phyloP scores from a whole-genome alignment of 768 basidiomycete genomes.

The Suillus subalutaceus region DNA sequence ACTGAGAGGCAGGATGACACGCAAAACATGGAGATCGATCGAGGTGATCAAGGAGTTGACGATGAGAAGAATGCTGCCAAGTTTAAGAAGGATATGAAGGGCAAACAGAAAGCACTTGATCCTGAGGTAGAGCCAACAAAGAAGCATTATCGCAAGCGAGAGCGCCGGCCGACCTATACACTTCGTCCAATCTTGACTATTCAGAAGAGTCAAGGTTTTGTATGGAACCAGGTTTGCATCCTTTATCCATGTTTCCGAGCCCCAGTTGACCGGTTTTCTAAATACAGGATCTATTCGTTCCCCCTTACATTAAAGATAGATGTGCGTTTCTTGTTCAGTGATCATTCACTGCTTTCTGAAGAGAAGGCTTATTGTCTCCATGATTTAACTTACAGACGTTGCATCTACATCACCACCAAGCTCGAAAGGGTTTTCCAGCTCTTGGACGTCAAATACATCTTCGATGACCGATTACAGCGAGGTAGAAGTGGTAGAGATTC shows the following conservation, averaged over 20 bases:
- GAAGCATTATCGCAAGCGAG: conserved; percentile 53
- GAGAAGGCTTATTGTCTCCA: conserved; percentile 13
- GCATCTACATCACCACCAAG: conserved; percentile 84
- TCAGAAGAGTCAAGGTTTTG: conserved; percentile 85
- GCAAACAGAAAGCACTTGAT: conserved; percentile 80
- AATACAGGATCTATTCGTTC: conserved; percentile 80
- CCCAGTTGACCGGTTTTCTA: background rate
- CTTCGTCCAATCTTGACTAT: conserved; percentile 86
- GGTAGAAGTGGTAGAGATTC: conserved; percentile 86
- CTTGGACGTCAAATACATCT: conserved; percentile 67
- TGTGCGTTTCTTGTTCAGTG: conserved; percentile 55
- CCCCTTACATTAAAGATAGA: conserved; percentile 88
- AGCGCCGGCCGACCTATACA: conserved; percentile 58
- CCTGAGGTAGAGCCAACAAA: conserved; percentile 57
- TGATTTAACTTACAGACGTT: conserved; percentile 52
- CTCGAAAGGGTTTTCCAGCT: conserved; percentile 65
- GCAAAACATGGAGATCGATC: conserved; percentile 60
- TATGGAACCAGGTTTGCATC: conserved; percentile 84
- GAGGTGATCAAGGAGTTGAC: conserved; percentile 33
- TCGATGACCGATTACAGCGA: conserved; percentile 70
- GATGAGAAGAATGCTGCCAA: conserved; percentile 38
- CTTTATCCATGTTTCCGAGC: background rate
- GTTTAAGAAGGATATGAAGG: conserved; percentile 66
- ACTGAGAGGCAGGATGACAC: conserved; percentile 46
- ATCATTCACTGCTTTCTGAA: conserved; percentile 20